Base-by-base conservation (phyloP, 441 rosid genomes). In the Lepidium campestre region DNA sequence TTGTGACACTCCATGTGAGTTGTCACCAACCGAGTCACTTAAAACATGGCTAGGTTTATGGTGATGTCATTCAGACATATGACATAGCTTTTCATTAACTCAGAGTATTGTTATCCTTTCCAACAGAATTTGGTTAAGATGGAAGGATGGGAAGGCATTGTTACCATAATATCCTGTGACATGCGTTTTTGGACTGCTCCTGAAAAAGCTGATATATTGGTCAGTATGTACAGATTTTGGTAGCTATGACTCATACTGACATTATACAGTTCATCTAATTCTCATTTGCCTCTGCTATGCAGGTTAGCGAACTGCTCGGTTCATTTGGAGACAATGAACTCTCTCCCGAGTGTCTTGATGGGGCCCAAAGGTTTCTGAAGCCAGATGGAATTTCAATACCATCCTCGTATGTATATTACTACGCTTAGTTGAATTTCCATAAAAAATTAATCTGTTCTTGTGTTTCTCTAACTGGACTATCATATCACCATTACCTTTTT, bases 261-360 rank as follows among this genome's bases (percentile, higher is more conserved):
- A 4, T 42, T 14, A 18, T 22, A 14, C 48, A 59, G 40, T 41
- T 70, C 20, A 49, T 54, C 52, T 67, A 14, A 71, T 58, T 64
- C 77, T 44, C 25, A 11, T 69, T 75, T 70, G 10, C 57, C 47
- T 58, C 54, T 79, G 75, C 52, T 74, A 31, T 84, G 42, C 72
- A 95, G 98, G 98, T 95, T 41, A 95, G 98, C 69, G 98, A 95
- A 65, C 77, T 95, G 79, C 82, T 95, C 36, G 99, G 99, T 56
- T 95, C 99, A 73, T 90, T 95, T 77, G 98, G 99, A 60, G 99
- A 95, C 80, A 95, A 95, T 81, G 98, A 92, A 83, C 85, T 95
- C 54, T 95, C 99, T 72, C 99, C 99, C 10, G 98, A 95, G 75
- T 92, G 99, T 75, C 96, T 95, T 61, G 99, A 95, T 79, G 99